These are phyloP conservation scores for Pelargonium nanum DNA, from an alignment of 345 rosid species.

Conservation along the genomic window DNA sequence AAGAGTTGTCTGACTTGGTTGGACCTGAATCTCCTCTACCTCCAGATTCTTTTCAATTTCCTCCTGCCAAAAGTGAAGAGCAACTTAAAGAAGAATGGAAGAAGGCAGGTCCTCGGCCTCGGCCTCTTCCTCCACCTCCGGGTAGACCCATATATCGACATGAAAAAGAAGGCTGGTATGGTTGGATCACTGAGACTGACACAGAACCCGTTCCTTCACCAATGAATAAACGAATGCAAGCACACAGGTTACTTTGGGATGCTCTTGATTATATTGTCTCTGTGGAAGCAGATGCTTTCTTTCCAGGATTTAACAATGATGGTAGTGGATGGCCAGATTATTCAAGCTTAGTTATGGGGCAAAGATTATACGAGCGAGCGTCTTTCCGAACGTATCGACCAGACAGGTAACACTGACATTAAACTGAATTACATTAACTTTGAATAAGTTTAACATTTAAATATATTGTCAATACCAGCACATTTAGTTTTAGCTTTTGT, in stretches of 20 bases:
- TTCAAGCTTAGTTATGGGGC: slow-evolving; percentile 95
- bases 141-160: slow-evolving; percentile 83
- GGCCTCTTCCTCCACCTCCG: slow-evolving; percentile 99
- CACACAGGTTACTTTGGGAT: slow-evolving; percentile 89
- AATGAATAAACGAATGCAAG: slow-evolving; percentile 66
- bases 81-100: slow-evolving; percentile 80
- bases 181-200: slow-evolving; percentile 77
- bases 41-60: slow-evolving; percentile 28
- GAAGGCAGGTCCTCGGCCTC: slow-evolving; percentile 90
- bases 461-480: not conserved
- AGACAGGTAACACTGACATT: slow-evolving; percentile 43
- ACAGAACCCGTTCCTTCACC: slow-evolving; percentile 77
- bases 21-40: slow-evolving; percentile 83
- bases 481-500: not conserved
- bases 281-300: slow-evolving; percentile 84
- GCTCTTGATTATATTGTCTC: slow-evolving; percentile 90
- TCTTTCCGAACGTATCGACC: slow-evolving; percentile 79
- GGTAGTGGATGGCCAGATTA: slow-evolving; percentile 90
- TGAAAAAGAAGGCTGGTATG: slow-evolving; percentile 99
- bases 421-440: slow-evolving; percentile 3
- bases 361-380: slow-evolving; percentile 80
- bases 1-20: slow-evolving; percentile 61
- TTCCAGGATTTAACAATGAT: slow-evolving; percentile 81
- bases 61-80: slow-evolving; percentile 49
- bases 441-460: not conserved